phyloP scores from a whole-genome alignment of 805 yeast species.

The Kuraishia capsulata region DNA sequence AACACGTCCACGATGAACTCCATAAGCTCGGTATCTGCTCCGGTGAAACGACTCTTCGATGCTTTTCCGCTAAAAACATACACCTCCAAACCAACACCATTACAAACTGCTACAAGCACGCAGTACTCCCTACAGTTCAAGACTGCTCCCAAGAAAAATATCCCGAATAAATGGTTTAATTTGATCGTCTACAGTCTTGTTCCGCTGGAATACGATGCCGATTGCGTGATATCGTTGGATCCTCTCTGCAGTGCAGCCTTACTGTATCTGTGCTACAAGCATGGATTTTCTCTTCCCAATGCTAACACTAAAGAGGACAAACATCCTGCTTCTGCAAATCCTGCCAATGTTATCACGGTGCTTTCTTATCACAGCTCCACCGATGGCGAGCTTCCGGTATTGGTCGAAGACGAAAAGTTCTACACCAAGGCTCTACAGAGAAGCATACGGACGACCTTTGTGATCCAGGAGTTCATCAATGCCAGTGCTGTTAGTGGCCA shows the following conservation, averaged over 20 bases:
- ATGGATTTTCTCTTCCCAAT: constrained; percentile 32
- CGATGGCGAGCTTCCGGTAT: constrained; percentile 42
- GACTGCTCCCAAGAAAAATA: constrained; percentile 8
- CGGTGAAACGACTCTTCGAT: constrained; percentile 36
- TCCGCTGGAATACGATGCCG: constrained; percentile 18
- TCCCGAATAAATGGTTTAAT: constrained; percentile 25
- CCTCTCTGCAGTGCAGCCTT: constrained; percentile 45
- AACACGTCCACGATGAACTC: too few relatives aligned
- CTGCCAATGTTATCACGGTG: constrained; percentile 8
- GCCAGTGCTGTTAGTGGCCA: constrained; percentile 20
- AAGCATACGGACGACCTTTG: constrained; percentile 24
- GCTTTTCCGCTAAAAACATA: constrained; percentile 39
- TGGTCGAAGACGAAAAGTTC: constrained; percentile 38
- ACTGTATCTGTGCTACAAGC: constrained; percentile 35
- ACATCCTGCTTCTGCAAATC: neutral
- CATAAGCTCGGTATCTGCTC: constrained; percentile 24
- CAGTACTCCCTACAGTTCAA: constrained; percentile 9
- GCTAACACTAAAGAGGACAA: constrained; percentile 2
- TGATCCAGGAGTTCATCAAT: constrained; percentile 26
- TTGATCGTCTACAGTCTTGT: constrained; percentile 45
- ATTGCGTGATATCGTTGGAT: constrained; percentile 39
- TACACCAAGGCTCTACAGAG: constrained; percentile 20
- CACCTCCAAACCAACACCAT: constrained; percentile 22
- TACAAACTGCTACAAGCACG: constrained; percentile 15
- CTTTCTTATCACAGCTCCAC: constrained; percentile 41